Percentiles rank a stretch among this genome's conserved stretches.
phyloP scores from a whole-genome alignment of 2,329 filamentous ascomycete species.

The Seiridium cupressi region DNA sequence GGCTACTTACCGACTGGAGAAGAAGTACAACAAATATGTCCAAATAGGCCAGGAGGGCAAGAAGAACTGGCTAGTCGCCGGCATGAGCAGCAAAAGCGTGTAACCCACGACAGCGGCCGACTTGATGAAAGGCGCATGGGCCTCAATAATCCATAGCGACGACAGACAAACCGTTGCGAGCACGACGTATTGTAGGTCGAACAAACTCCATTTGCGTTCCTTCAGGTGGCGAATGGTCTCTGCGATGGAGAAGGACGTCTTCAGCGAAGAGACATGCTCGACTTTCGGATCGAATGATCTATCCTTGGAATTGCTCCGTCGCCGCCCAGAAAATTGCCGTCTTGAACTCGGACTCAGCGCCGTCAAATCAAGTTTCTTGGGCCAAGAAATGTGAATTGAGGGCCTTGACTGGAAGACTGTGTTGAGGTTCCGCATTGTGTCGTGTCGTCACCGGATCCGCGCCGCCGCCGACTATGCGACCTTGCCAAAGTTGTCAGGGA shows the following conservation, averaged over 20 bases:
- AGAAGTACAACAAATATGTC: constrained; percentile 88
- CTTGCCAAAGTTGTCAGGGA: not conserved
- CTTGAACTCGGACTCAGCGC: not conserved
- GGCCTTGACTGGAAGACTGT: constrained; percentile 7
- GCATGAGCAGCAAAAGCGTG: constrained; percentile 71
- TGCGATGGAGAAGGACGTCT: constrained; percentile 78
- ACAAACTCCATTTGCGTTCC: constrained; percentile 74
- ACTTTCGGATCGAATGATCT: constrained; percentile 3
- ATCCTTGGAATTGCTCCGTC: constrained; percentile 6
- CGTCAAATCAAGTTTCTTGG: constrained; percentile 5
- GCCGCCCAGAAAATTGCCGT: not conserved
- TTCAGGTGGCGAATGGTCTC: constrained; percentile 76
- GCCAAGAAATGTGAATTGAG: constrained; percentile 9
- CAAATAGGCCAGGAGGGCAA: constrained; percentile 82
- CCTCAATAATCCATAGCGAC: constrained; percentile 73
- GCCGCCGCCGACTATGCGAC: not conserved
- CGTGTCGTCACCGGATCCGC: not conserved
- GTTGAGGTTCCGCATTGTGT: constrained; percentile 5
- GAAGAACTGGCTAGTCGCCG: constrained; percentile 87
- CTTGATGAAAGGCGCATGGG: constrained; percentile 78
- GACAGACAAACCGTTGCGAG: constrained; percentile 75
- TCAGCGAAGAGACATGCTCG: constrained; percentile 69
- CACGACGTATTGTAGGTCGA: constrained; percentile 83
- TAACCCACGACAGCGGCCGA: constrained; percentile 67
- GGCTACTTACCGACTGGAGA: constrained; percentile 78